Conservation (phyloP, 2,329 filamentous ascomycete species). For the Ophiocordyceps camponoti-rufipedis region DNA sequence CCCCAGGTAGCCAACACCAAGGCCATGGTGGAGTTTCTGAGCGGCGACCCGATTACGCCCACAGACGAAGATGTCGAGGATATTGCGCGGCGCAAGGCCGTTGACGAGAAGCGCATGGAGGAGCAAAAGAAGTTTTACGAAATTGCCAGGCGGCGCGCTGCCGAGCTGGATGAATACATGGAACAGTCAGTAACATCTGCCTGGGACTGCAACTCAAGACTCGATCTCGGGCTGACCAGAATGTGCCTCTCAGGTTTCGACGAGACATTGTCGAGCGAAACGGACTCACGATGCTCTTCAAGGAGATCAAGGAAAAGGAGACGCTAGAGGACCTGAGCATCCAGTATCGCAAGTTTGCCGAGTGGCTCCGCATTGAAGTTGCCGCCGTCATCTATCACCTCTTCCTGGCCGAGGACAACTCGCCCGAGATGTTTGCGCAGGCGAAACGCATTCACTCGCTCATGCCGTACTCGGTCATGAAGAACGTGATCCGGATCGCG, state of each 20-base stretch:
- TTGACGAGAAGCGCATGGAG: constrained; percentile 76
- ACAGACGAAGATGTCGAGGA: constrained; percentile 74
- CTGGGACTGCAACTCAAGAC: neutral
- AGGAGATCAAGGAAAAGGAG: constrained; percentile 80
- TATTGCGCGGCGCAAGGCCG: constrained; percentile 57
- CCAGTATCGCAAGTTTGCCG: constrained; percentile 94
- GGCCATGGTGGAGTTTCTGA: constrained; percentile 72
- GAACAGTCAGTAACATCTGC: constrained; percentile 44
- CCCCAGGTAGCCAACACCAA: constrained; percentile 67
- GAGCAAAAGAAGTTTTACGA: constrained; percentile 94
- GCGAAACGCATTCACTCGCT: constrained; percentile 87
- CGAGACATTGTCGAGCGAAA: constrained; percentile 53
- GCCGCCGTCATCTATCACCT: constrained; percentile 93
- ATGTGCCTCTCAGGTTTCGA: constrained; percentile 29
- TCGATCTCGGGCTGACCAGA: constrained; percentile 5
- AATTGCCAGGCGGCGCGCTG: constrained; percentile 74
- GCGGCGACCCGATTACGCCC: constrained; percentile 48
- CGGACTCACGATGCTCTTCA: constrained; percentile 79
- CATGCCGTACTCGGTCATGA: constrained; percentile 80
- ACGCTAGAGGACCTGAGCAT: constrained; percentile 77
- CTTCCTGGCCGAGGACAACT: constrained; percentile 96
- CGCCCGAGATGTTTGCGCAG: constrained; percentile 87
- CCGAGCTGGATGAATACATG: constrained; percentile 95
- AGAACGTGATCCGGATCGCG: constrained; percentile 91
- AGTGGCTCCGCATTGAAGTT: constrained; percentile 94